Evolutionary conservation across 179 eudicot genomes (phyloP), one percentile per base, ranked within the genome.

Genomic region (Pouteria campechiana): DNA sequence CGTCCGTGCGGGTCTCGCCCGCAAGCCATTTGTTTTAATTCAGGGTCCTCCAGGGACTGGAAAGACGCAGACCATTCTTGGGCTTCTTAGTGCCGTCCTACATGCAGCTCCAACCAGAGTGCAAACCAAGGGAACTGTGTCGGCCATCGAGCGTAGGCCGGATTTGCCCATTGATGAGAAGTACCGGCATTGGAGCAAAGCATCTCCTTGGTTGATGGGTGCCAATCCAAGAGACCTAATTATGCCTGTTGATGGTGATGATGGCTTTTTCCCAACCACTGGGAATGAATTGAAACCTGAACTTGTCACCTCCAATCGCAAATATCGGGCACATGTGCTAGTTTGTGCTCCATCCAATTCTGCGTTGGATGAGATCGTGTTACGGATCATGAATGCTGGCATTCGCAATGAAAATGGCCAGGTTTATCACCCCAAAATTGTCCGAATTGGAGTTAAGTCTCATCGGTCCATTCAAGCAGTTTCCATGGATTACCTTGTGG

Each of bases 21-120:
- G 92, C 29, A 70, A 73, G 53, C 34, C 75, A 42, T 77, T 90
- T 67, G 84, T 90, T 45, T 57, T 86, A 50, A 90, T 90, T 44
- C 97, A 89, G 97, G 97, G 97, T 5, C 97, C 97, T 44, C 97
- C 97, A 6, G 97, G 97, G 29, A 89, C 95, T 7, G 97, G 97
- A 41, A 89, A 89, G 63, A 89, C 97, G 45, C 97, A 89, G 65
- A 89, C 97, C 34, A 86, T 89, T 38, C 86, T 86, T 55, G 98
- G 98, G 44, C 73, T 90, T 47, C 94, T 90, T 19, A 81, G 90
- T 60, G 95, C 93, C 53, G 61, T 90, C 48, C 66, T 90, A 70
- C 98, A 90, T 74, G 76, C 98, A 41, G 73, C 80, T 67, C 95
- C 98, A n/a, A 76, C 87, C 51, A 77, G 86, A 67, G 68, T 82